Conservation (phyloP, 2,329 filamentous ascomycete genomes). For the Aspergillus tubingensis region DNA sequence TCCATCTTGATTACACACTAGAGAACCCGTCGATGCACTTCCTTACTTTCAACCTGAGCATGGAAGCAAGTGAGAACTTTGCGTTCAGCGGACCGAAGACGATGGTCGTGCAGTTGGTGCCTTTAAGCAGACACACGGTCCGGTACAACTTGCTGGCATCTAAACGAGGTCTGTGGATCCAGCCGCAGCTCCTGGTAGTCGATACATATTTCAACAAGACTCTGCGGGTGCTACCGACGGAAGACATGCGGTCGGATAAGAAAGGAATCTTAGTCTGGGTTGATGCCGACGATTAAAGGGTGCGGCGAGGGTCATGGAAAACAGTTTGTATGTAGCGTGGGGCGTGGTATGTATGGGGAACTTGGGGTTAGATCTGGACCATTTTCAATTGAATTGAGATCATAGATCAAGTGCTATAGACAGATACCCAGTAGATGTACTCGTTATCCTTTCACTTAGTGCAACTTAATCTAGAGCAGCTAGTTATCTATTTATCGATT, state of each 20-base stretch:
- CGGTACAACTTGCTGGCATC: conserved; percentile 74
- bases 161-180: conserved; percentile 65
- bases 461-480: too few species aligned
- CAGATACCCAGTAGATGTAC: too few species aligned
- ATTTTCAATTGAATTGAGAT: too few species aligned
- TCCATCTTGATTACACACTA: conserved; percentile 67
- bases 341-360: too few species aligned
- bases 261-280: conserved; percentile 52
- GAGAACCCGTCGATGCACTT: conserved; percentile 96
- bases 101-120: conserved; percentile 76
- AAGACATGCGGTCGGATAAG: conserved; percentile 62
- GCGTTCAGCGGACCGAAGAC: conserved; percentile 89
- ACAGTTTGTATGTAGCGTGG: too few species aligned
- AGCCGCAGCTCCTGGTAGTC: conserved; percentile 72
- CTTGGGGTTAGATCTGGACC: too few species aligned
- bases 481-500: too few species aligned
- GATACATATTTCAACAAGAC: conserved; percentile 95
- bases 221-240: conserved; percentile 75
- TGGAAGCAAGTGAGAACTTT: conserved; percentile 92
- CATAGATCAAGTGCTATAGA: too few species aligned
- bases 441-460: too few species aligned
- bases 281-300: conserved; percentile 40
- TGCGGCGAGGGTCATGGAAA: too few species aligned
- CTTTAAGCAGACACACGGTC: conserved; percentile 73
- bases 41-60: conserved; percentile 84